Evolutionary conservation across 1,284 basidiomycete genomes (phyloP).

Genomic region (Exobasidium rhododendri): DNA sequence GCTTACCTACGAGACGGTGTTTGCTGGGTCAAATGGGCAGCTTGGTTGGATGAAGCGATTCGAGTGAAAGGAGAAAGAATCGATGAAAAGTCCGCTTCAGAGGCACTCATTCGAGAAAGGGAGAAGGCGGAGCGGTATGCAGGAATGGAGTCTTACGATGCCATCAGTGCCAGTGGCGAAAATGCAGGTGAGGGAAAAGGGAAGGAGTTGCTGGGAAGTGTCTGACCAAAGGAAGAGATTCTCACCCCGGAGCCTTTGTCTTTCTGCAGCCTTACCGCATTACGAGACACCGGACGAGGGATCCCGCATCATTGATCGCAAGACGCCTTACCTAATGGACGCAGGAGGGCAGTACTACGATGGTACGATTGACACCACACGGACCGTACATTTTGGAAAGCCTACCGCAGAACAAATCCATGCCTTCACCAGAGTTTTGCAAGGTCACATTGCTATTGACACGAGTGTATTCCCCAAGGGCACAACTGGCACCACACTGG

Average conservation of each 20-base stretch:
- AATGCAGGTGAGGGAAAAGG: conserved; percentile 32
- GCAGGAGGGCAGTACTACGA: conserved; percentile 48
- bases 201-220: not conserved
- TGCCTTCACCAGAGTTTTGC: conserved; percentile 46
- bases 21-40: conserved; percentile 50
- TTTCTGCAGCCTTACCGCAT: conserved; percentile 37
- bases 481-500: conserved; percentile 44
- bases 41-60: conserved; percentile 50
- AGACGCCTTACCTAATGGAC: conserved; percentile 48
- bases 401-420: conserved; percentile 46
- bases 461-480: conserved; percentile 40
- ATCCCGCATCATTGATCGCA: conserved; percentile 35
- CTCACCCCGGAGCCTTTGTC: no score
- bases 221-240: no score
- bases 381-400: conserved; percentile 49
- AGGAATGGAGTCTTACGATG: conserved; percentile 45
- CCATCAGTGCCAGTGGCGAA: conserved; percentile 45
- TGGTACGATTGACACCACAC: conserved; percentile 51
- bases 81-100: conserved; percentile 42
- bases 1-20: conserved; percentile 49
- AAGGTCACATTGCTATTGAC: conserved; percentile 35
- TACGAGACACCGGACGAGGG: conserved; percentile 47
- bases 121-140: conserved; percentile 33
- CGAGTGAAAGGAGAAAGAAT: conserved; percentile 23
- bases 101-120: conserved; percentile 29